A percentile compares a stretch with the other conserved stretches of the same genome.
Evolutionary conservation across 2,329 filamentous ascomycete species (phyloP).

Genomic region (Xylaria sp.): DNA sequence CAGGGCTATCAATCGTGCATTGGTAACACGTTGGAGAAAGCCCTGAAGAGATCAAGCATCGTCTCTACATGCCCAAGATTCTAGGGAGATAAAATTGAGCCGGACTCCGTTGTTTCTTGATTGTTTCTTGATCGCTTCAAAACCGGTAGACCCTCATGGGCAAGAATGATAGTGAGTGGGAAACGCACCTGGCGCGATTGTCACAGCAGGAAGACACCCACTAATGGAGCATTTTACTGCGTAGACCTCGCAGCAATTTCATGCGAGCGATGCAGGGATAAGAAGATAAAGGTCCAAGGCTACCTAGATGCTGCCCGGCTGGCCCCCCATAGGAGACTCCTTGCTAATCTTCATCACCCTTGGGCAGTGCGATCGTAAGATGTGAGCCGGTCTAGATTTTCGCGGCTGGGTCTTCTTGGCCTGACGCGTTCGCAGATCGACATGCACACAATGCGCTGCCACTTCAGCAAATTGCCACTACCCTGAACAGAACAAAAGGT

Average conservation of each 20-base stretch:
- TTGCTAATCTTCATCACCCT: too few species aligned
- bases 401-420: background rate
- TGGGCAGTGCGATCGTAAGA: constrained; percentile 12
- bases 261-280: constrained; percentile 1
- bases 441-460: constrained; percentile 5
- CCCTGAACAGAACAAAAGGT: constrained; percentile 34
- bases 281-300: background rate
- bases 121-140: too few species aligned
- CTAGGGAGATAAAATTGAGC: too few species aligned
- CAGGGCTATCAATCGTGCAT: background rate
- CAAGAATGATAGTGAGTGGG: too few species aligned
- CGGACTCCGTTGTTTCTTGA: too few species aligned
- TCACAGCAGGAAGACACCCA: too few species aligned
- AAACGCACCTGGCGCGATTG: too few species aligned
- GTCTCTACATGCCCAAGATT: background rate
- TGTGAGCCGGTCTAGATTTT: background rate
- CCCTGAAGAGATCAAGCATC: background rate
- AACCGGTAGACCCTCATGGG: too few species aligned
- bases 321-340: too few species aligned
- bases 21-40: background rate
- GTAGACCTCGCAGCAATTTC: background rate
- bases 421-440: background rate
- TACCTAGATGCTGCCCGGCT: too few species aligned
- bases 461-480: constrained; percentile 36
- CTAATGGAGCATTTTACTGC: too few species aligned